Evolutionary conservation across 2,329 filamentous ascomycete genomes (phyloP).

Genomic region (Penicillium sp.): DNA sequence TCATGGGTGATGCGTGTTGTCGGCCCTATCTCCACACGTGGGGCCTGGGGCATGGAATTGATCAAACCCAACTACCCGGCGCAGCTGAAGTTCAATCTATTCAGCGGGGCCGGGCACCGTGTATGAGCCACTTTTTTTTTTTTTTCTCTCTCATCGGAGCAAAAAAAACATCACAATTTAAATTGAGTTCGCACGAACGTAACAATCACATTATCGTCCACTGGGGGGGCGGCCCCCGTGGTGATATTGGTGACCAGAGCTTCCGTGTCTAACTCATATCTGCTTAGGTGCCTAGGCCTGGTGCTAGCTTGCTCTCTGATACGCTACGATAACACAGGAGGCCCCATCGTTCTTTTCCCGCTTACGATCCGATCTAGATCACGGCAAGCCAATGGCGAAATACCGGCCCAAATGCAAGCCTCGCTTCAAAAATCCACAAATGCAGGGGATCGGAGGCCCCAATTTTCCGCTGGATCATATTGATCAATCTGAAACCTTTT

Average conservation of each 20-base stretch:
- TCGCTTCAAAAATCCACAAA: slow-evolving; percentile 14
- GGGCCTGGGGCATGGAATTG: background rate
- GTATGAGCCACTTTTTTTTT: background rate
- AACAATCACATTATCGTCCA: background rate
- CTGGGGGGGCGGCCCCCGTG: background rate
- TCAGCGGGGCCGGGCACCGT: slow-evolving; percentile 3
- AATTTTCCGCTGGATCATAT: slow-evolving; percentile 7
- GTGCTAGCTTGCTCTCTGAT: slow-evolving; percentile 8
- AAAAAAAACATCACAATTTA: background rate
- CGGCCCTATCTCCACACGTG: background rate
- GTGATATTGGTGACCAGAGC: background rate
- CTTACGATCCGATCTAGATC: slow-evolving; percentile 26
- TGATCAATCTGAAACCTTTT: slow-evolving; percentile 17
- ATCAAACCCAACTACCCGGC: slow-evolving; percentile 3
- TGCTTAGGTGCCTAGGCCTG: background rate
- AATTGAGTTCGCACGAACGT: background rate
- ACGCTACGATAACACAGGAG: background rate
- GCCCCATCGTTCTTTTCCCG: slow-evolving; percentile 17
- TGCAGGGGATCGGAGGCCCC: background rate
- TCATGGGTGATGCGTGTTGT: background rate
- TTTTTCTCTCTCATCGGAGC: background rate
- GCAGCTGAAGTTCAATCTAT: slow-evolving; percentile 13
- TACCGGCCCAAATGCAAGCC: background rate
- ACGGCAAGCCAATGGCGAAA: background rate
- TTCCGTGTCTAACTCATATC: background rate